Percentiles rank a stretch among this genome's conserved stretches.
Evolutionary conservation across 306 rosid species (phyloP).

Genomic region (Albizia julibrissin): DNA sequence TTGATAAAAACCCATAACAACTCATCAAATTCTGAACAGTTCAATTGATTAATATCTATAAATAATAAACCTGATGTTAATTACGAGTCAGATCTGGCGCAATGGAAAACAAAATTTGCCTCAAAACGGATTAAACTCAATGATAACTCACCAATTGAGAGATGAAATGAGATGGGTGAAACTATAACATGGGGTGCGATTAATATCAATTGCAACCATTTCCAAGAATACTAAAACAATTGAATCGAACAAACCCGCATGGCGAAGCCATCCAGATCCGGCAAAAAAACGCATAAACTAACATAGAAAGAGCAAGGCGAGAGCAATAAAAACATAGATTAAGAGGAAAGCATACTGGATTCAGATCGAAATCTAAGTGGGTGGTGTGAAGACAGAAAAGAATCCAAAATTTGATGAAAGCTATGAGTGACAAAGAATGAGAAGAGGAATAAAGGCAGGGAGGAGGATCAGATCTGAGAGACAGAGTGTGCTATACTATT

Average conservation of each 20-base stretch:
- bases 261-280: conserved; percentile 39
- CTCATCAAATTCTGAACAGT: neutral
- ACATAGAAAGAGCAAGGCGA: neutral
- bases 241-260: conserved; percentile 16
- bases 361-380: conserved; percentile 44
- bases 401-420: conserved; percentile 8
- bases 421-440: conserved; percentile 16
- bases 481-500: neutral
- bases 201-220: conserved; percentile 26
- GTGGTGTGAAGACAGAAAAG: conserved; percentile 25
- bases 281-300: neutral
- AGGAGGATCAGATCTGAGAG: conserved; percentile 32
- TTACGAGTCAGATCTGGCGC: conserved; percentile 36
- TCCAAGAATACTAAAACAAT: conserved; percentile 9
- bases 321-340: neutral
- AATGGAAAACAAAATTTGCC: neutral
- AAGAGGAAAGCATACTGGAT: conserved; percentile 41
- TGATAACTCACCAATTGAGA: neutral
- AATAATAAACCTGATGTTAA: conserved; percentile 24
- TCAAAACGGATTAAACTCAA: neutral
- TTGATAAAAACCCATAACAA: conserved; percentile 15
- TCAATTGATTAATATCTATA: conserved; percentile 15
- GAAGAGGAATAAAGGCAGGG: neutral
- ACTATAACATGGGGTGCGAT: conserved; percentile 22
- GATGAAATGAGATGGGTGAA: conserved; percentile 17